Evolutionary conservation across 495 filamentous ascomycete species (phyloP).

Genomic region (Aspergillus haitiensis): DNA sequence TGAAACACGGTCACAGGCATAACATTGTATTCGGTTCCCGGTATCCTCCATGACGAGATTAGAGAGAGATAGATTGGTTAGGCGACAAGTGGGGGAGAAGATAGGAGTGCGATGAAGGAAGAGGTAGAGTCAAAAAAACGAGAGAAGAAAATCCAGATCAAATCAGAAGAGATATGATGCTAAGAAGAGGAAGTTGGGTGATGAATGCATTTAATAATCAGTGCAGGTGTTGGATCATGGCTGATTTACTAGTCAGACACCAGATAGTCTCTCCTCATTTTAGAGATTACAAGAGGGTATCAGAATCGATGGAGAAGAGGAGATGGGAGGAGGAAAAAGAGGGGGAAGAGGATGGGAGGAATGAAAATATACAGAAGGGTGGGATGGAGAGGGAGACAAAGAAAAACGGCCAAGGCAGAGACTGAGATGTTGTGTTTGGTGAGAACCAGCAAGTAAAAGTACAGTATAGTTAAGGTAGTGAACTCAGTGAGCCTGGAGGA

Average conservation of each 20-base stretch:
- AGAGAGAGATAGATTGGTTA: neutral
- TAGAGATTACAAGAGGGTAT: slow-evolving; percentile 4
- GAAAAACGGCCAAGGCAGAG: too few species aligned
- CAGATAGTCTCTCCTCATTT: slow-evolving; percentile 12
- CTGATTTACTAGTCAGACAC: slow-evolving; percentile 13
- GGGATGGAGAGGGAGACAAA: too few species aligned
- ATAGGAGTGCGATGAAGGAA: neutral
- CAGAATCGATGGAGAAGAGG: neutral
- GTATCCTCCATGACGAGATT: slow-evolving; percentile 31
- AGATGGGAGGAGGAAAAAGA: neutral
- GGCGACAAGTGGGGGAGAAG: neutral
- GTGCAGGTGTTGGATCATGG: slow-evolving; percentile 10
- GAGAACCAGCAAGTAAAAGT: too few species aligned
- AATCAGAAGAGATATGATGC: neutral
- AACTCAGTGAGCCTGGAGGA: too few species aligned
- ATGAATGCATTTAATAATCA: slow-evolving; percentile 1
- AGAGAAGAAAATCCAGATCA: neutral
- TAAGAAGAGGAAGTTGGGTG: slow-evolving; percentile 2
- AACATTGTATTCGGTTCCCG: slow-evolving; percentile 76
- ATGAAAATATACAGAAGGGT: neutral
- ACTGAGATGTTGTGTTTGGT: too few species aligned
- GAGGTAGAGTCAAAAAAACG: neutral
- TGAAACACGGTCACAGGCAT: slow-evolving; percentile 79
- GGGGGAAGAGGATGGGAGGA: neutral
- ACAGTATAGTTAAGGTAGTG: too few species aligned